Conservation (phyloP, 176 grass and related monocot genomes). For the Oryza glumipatula region DNA sequence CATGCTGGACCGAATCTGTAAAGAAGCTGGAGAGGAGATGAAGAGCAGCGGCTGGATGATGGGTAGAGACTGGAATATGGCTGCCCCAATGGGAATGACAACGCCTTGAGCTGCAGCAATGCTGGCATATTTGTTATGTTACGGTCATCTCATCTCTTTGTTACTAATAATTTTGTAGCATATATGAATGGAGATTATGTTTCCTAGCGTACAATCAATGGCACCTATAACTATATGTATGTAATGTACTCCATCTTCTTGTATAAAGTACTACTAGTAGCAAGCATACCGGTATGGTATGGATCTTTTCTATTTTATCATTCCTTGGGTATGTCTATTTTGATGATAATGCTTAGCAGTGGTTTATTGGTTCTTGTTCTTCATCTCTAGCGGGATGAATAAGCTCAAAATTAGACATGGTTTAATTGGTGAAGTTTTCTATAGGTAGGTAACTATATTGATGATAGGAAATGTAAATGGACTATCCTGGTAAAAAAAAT, state of each 20-base stretch:
- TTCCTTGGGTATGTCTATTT: background rate
- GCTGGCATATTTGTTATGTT: background rate
- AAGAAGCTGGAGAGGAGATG: conserved; percentile 51
- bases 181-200: conserved; percentile 20
- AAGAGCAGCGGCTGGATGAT: conserved; percentile 40
- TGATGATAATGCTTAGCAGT: background rate
- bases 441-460: too few species aligned
- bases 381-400: background rate
- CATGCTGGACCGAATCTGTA: conserved; percentile 66
- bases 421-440: too few species aligned
- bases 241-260: background rate
- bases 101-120: conserved; percentile 15
- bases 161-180: conserved; percentile 33
- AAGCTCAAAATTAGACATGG: background rate
- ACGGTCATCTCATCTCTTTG: background rate
- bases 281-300: background rate
- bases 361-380: background rate
- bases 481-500: too few species aligned
- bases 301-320: background rate
- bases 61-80: conserved; percentile 21
- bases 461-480: too few species aligned
- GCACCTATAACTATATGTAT: background rate
- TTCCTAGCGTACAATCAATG: background rate
- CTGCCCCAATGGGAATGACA: conserved; percentile 27
- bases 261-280: background rate